These are phyloP conservation scores for Canavalia gladiata DNA, from an alignment of 306 rosid genomes.

Conservation along the genomic window DNA sequence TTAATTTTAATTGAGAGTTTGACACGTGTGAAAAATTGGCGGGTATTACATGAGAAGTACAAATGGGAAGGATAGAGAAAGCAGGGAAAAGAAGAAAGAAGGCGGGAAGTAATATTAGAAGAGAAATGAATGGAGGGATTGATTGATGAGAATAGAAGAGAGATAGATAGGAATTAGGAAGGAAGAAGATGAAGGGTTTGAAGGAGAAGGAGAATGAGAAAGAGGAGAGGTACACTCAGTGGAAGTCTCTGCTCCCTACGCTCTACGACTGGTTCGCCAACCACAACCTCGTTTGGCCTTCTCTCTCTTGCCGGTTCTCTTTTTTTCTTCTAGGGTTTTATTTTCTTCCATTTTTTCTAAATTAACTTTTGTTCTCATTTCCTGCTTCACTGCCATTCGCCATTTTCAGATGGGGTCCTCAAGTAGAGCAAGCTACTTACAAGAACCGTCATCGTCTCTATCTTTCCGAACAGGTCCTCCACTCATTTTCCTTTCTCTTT, in stretches of 20 bases:
- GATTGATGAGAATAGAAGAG: no score
- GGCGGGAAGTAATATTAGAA: no score
- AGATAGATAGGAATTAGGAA: no score
- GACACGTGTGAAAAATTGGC: no score
- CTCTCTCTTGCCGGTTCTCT: conserved; percentile 85
- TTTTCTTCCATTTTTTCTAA: no score
- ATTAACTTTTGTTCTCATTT: no score
- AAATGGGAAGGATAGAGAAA: no score
- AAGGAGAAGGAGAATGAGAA: conserved; percentile 27
- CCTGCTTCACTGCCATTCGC: no score
- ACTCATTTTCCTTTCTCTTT: background rate
- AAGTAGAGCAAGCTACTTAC: conserved; percentile 78
- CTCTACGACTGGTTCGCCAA: conserved; percentile 97
- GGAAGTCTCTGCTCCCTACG: conserved; percentile 89
- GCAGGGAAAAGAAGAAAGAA: no score
- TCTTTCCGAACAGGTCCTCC: conserved; percentile 80
- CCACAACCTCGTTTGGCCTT: conserved; percentile 98
- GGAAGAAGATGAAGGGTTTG: background rate
- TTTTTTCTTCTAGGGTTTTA: background rate
- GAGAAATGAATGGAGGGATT: no score
- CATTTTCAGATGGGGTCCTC: conserved; percentile 84
- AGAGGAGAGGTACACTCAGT: conserved; percentile 72
- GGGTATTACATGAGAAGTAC: no score
- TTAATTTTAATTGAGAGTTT: no score
- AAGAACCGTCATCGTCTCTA: conserved; percentile 93